A percentile compares a stretch with the other conserved stretches of the same genome.
Evolutionary conservation across 2,329 filamentous ascomycete genomes (phyloP).

Genomic region (Didymella sp.): DNA sequence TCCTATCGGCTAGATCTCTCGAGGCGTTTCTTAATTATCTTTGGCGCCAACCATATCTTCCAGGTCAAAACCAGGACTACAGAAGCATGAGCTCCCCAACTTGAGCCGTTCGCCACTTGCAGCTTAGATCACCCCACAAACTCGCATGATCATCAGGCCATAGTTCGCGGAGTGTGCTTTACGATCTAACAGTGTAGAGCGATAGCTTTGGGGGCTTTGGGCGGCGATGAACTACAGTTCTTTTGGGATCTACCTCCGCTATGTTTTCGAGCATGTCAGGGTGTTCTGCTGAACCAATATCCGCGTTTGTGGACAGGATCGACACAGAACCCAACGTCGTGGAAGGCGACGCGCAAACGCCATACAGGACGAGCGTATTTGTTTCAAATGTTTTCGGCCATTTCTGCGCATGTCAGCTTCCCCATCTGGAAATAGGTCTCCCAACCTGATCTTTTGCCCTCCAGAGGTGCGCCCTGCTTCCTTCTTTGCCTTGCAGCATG

Average conservation of each 20-base stretch:
- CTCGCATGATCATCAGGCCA: constrained; percentile 20
- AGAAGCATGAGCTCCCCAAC: constrained; percentile 6
- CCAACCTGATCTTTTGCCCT: neutral
- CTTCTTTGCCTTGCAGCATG: neutral
- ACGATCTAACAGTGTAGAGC: neutral
- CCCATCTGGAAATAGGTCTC: constrained; percentile 5
- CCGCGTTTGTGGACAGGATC: constrained; percentile 9
- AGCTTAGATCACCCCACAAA: constrained; percentile 19
- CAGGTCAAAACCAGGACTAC: constrained; percentile 6
- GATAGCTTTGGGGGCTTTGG: neutral
- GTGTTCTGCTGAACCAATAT: constrained; percentile 5
- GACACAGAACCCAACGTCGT: constrained; percentile 7
- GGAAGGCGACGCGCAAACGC: constrained; percentile 5
- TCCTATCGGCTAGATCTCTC: constrained; percentile 5
- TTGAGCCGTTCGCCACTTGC: neutral
- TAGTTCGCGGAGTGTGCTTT: constrained; percentile 3
- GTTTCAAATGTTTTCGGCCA: constrained; percentile 7
- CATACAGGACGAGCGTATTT: neutral
- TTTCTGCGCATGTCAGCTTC: constrained; percentile 11
- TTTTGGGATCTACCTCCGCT: neutral
- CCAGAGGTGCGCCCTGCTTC: neutral
- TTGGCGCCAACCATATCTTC: constrained; percentile 15
- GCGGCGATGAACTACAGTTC: neutral
- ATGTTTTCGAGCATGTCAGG: constrained; percentile 1
- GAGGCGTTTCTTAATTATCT: constrained; percentile 18